Percentiles rank a stretch among this genome's conserved stretches.
phyloP scores from a whole-genome alignment of 148 eudicot genomes.

The Beta vulgaris region DNA sequence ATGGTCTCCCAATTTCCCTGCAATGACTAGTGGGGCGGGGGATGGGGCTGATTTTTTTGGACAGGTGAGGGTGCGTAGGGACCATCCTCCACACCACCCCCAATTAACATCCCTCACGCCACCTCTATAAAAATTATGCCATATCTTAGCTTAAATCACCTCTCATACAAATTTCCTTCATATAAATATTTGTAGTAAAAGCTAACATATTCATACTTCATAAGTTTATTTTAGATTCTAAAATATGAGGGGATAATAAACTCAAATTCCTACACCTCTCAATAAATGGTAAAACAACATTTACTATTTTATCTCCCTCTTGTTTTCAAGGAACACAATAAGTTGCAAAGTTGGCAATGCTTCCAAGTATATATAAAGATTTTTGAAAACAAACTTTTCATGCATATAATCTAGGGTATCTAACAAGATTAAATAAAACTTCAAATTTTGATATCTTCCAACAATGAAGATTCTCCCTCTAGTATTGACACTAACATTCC shows the following conservation, averaged over 20 bases:
- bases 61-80: no score
- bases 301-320: not conserved
- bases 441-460: not conserved
- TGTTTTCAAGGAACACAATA: not conserved
- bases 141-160: no score
- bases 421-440: not conserved
- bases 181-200: not conserved
- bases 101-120: no score
- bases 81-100: no score
- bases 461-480: conserved; percentile 6
- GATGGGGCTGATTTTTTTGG: no score
- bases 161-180: no score
- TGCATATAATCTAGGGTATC: no score
- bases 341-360: not conserved
- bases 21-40: no score
- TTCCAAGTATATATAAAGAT: not conserved
- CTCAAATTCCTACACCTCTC: not conserved
- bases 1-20: no score
- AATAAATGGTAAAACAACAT: not conserved
- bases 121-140: no score
- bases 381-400: not conserved
- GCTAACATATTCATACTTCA: no score
- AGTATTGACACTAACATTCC: not conserved
- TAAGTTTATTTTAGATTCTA: not conserved
- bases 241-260: not conserved